Conservation (phyloP, 345 rosid species). For the Bruguiera parviflora region DNA sequence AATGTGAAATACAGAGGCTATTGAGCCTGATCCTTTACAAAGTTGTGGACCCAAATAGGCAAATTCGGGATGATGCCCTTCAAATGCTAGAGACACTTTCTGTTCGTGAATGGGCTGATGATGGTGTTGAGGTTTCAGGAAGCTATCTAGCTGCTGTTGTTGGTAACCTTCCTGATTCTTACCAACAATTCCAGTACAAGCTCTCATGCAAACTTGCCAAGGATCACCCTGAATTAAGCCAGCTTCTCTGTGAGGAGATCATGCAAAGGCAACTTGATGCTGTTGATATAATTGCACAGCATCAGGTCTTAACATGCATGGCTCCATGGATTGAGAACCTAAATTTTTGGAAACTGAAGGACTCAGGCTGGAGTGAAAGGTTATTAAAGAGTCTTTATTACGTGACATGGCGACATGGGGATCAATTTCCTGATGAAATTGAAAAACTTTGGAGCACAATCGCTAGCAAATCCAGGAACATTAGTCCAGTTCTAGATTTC, state of each 20-base stretch:
- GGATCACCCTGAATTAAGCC: slow-evolving; percentile 95
- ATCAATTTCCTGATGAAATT: slow-evolving; percentile 98
- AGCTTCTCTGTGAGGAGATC: slow-evolving; percentile 96
- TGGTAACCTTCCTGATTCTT: slow-evolving; percentile 97
- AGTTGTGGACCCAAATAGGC: slow-evolving; percentile 96
- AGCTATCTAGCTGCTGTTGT: slow-evolving; percentile 98
- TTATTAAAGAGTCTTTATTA: slow-evolving; percentile 94
- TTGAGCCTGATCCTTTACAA: slow-evolving; percentile 94
- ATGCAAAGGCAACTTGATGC: slow-evolving; percentile 99
- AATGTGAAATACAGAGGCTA: slow-evolving; percentile 93
- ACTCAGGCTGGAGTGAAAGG: slow-evolving; percentile 98
- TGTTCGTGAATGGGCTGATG: slow-evolving; percentile 97
- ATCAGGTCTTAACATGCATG: slow-evolving; percentile 99
- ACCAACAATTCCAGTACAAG: slow-evolving; percentile 97
- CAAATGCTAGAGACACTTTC: slow-evolving; percentile 99
- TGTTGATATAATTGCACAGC: slow-evolving; percentile 97
- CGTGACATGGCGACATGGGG: slow-evolving; percentile 98
- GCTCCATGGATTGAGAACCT: slow-evolving; percentile 99
- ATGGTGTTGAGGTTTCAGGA: slow-evolving; percentile 84
- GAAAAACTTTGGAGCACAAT: slow-evolving; percentile 99
- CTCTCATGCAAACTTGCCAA: slow-evolving; percentile 94
- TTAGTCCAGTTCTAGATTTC: slow-evolving; percentile 95
- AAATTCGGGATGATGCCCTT: slow-evolving; percentile 98
- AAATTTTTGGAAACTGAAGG: slow-evolving; percentile 98
- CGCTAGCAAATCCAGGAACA: slow-evolving; percentile 91